phyloP scores from a whole-genome alignment of 1,284 basidiomycete genomes.

The Irpex lacteus region DNA sequence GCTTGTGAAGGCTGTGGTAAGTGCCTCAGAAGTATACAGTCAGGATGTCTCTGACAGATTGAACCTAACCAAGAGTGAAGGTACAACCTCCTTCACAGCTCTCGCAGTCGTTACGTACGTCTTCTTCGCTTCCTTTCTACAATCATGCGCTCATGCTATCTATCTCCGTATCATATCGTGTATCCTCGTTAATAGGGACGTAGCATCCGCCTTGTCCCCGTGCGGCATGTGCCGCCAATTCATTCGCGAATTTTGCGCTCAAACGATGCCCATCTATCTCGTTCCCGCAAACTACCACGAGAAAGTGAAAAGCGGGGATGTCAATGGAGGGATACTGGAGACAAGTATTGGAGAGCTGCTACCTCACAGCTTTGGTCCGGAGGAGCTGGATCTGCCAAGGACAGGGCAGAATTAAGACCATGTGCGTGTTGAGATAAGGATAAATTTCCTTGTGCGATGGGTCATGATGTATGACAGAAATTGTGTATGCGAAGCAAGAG shows the following conservation, averaged over 20 bases:
- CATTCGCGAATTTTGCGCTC: slow-evolving; percentile 84
- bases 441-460: neutral
- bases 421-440: neutral
- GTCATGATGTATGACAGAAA: neutral
- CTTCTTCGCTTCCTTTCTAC: neutral
- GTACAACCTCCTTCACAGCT: slow-evolving; percentile 61
- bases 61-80: slow-evolving; percentile 63
- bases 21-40: slow-evolving; percentile 29
- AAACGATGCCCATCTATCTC: slow-evolving; percentile 76
- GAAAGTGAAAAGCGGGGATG: slow-evolving; percentile 34
- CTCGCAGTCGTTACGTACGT: slow-evolving; percentile 72
- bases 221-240: slow-evolving; percentile 94
- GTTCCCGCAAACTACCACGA: slow-evolving; percentile 64
- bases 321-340: slow-evolving; percentile 46
- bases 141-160: neutral
- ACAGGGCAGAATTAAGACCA: neutral
- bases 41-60: slow-evolving; percentile 7
- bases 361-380: slow-evolving; percentile 89
- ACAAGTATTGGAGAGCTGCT: slow-evolving; percentile 76
- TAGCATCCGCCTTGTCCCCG: slow-evolving; percentile 65
- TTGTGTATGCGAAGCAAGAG: no score
- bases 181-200: slow-evolving; percentile 44
- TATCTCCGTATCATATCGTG: neutral
- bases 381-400: slow-evolving; percentile 57
- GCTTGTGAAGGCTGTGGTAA: slow-evolving; percentile 80